phyloP scores from a whole-genome alignment of 345 rosid genomes.

The Trapa bicornis region DNA sequence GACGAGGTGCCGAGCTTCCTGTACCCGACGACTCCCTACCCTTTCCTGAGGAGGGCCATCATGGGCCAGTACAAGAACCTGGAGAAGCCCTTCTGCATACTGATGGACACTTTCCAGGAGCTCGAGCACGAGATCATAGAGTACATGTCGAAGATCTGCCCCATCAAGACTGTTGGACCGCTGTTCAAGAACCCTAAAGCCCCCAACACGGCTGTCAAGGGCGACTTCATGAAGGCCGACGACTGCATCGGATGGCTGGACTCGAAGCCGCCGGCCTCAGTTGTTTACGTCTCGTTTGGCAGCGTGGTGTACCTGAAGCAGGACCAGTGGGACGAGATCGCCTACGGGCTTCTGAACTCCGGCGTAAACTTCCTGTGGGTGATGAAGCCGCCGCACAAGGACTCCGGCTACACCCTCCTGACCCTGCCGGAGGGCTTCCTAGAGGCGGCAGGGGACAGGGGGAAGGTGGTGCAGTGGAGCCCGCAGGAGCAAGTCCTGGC shows the following conservation, averaged over 20 bases:
- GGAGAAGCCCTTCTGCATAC: conserved; percentile 49
- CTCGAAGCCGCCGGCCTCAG: conserved; percentile 43
- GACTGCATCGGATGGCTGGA: conserved; percentile 75
- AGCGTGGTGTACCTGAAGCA: conserved; percentile 46
- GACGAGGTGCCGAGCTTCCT: conserved; percentile 79
- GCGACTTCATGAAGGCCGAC: conserved; percentile 38
- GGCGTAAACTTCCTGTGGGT: conserved; percentile 66
- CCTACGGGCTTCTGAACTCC: conserved; percentile 44
- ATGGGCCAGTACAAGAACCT: conserved; percentile 50
- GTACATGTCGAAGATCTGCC: conserved; percentile 45
- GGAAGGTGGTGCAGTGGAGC: conserved; percentile 59
- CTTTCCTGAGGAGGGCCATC: conserved; percentile 32
- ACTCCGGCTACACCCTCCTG: conserved; percentile 17
- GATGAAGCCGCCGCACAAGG: conserved; percentile 37
- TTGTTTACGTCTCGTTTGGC: conserved; percentile 83
- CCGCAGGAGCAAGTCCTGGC: conserved; percentile 64
- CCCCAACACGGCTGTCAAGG: conserved; percentile 23
- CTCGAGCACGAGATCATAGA: conserved; percentile 59
- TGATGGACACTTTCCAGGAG: conserved; percentile 62
- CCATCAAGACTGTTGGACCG: conserved; percentile 43
- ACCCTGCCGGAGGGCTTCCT: conserved; percentile 53
- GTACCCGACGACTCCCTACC: conserved; percentile 39
- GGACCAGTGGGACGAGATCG: conserved; percentile 65
- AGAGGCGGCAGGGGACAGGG: conserved; percentile 41
- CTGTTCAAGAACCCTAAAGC: conserved; percentile 37